Evolutionary conservation across 1,139 yeast species (phyloP), one percentile per base, ranked within the genome.

Genomic region (Hemisphaericaspora subhashii): DNA sequence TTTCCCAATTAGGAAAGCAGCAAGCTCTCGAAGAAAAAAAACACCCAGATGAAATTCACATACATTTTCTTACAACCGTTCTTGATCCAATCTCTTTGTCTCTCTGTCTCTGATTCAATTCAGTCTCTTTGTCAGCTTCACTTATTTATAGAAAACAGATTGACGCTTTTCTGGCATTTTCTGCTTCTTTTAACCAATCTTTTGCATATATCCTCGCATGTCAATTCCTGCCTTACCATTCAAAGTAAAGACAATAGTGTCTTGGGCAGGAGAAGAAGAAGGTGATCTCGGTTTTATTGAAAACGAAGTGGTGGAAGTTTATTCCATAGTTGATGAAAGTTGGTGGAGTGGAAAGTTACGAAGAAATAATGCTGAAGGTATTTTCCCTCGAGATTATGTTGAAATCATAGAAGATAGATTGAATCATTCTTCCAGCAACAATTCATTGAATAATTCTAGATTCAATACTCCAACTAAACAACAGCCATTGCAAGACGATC

Each of bases 231-330:
- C 63, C 23, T 66, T 74, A 25, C 94, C 95, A 8, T 86, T 87
- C 62, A 76, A 75, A 59, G 95, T 84, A 27, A 79, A 77, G 55
- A 86, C 96, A 22, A 74, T 74, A 38, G 87, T 83, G 50, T 86
- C 95, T n/a, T 87, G 95, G 95, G 80, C 95, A 14, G 95, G 95
- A 18, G 92, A 85, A 57, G 80, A 85, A 54, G 86, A 83, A 36
- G 88, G 86, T 31, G 97, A 92, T 56, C 72, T 92, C 37, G 98
- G 98, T 1, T 92, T 92, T 58, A 74, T 90, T 33, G 98, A 92
- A 64, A 95, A 95, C 40, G 98, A 92, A 57, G 66, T 86, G 35
- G 86, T 92, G 51, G 95, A 89, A 47, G 95, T 92, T 5, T 72
- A 79, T 33, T 74, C 83, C 49, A 68, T 83, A 3, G 89, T 92